These are phyloP conservation scores for Pythium myriotylum DNA, from an alignment of 352 stramenopile genomes.

Conservation along the genomic window DNA sequence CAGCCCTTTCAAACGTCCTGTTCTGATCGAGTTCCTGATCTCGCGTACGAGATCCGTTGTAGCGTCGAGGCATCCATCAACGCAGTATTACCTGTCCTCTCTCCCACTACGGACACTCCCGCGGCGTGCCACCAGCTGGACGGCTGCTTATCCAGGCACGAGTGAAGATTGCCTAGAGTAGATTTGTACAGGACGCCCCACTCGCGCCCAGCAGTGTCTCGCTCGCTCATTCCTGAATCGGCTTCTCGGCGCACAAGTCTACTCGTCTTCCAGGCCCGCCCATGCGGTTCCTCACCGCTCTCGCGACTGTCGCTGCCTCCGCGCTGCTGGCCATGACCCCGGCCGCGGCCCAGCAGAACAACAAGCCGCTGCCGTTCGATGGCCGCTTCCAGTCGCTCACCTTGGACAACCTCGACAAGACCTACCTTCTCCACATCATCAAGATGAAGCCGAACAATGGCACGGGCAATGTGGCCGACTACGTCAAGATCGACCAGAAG, in stretches of 20 bases:
- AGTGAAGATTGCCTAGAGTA: too few relatives aligned
- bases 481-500: conserved; percentile 30
- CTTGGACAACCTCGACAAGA: conserved; percentile 6
- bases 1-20: too few relatives aligned
- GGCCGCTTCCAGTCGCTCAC: conserved; percentile 17
- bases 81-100: too few relatives aligned
- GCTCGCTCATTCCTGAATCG: not conserved
- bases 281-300: conserved; percentile 10
- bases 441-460: conserved; percentile 32
- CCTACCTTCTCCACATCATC: conserved; percentile 21
- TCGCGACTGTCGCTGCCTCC: conserved; percentile 3
- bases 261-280: not conserved
- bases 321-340: not conserved
- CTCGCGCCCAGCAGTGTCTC: too few relatives aligned
- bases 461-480: conserved; percentile 34
- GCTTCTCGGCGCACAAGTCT: not conserved
- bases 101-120: too few relatives aligned
- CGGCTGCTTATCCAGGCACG: too few relatives aligned
- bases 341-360: not conserved
- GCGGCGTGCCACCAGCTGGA: too few relatives aligned
- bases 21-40: too few relatives aligned
- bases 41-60: too few relatives aligned
- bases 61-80: too few relatives aligned
- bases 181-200: too few relatives aligned
- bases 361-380: conserved; percentile 17